Conservation (phyloP, 352 stramenopile species). For the Globisporangium spinosum region DNA sequence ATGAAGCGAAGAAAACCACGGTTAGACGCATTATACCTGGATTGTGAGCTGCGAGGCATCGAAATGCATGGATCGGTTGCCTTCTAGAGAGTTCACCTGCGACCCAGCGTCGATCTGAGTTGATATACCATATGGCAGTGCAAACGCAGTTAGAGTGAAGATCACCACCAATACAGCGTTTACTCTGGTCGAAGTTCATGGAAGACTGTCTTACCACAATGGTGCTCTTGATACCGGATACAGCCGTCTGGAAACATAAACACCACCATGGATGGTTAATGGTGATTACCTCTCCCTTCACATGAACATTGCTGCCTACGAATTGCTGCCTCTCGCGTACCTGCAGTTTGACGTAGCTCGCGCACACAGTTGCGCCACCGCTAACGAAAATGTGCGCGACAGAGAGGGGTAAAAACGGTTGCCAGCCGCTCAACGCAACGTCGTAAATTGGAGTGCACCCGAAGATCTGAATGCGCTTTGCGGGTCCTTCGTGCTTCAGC, state of each 20-base stretch:
- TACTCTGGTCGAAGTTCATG: no score
- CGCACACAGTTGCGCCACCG: conserved; percentile 58
- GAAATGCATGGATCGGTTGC: conserved; percentile 29
- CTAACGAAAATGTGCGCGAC: conserved; percentile 64
- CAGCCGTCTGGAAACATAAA: conserved; percentile 23
- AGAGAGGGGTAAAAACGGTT: conserved; percentile 51
- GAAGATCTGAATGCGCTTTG: conserved; percentile 68
- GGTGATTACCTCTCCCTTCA: neutral
- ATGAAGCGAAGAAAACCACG: neutral
- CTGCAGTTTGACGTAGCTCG: conserved; percentile 49
- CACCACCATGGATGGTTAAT: neutral
- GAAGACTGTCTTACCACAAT: conserved; percentile 32
- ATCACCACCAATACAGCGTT: no score
- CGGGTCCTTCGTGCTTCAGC: conserved; percentile 42
- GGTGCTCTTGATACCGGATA: conserved; percentile 40
- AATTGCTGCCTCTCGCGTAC: conserved; percentile 18
- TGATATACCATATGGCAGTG: no score
- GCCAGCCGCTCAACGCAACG: conserved; percentile 32
- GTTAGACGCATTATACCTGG: conserved; percentile 24
- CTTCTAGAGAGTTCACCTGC: conserved; percentile 40
- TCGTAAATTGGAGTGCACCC: conserved; percentile 75
- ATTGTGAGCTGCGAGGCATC: conserved; percentile 42
- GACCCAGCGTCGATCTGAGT: conserved; percentile 47
- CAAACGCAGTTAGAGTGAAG: no score
- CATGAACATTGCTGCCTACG: neutral